phyloP scores from a whole-genome alignment of 768 basidiomycete species.

The Podaxis sp. region DNA sequence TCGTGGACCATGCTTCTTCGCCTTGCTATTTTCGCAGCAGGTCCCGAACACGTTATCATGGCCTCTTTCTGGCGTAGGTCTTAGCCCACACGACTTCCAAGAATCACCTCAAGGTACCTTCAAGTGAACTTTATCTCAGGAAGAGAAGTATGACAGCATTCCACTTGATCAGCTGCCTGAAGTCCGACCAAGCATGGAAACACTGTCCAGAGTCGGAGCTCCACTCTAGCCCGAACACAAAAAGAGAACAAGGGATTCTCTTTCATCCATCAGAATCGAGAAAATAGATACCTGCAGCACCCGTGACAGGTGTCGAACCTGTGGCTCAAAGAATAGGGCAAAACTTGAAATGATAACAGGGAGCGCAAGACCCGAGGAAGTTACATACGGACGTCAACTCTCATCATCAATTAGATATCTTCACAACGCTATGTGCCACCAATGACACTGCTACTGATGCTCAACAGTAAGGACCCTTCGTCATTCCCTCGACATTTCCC shows the following conservation, averaged over 20 bases:
- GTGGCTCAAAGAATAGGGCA: neutral
- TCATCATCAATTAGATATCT: neutral
- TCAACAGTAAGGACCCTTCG: neutral
- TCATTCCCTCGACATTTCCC: conserved; percentile 1
- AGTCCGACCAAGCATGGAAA: conserved; percentile 3
- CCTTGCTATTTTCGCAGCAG: neutral
- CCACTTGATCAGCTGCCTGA: conserved; percentile 1
- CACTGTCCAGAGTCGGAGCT: neutral
- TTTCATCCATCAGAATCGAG: conserved; percentile 5
- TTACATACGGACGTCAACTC: neutral
- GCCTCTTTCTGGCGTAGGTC: neutral
- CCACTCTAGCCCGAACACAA: conserved; percentile 5
- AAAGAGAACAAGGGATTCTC: conserved; percentile 8
- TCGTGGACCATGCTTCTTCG: neutral
- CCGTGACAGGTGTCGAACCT: neutral
- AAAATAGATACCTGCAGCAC: neutral
- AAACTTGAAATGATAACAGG: neutral
- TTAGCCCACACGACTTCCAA: neutral
- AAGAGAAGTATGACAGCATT: conserved; percentile 3
- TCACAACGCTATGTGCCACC: neutral
- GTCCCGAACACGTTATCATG: neutral
- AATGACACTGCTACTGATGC: neutral
- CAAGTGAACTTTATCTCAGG: neutral
- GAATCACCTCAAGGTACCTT: neutral
- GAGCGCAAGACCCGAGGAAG: neutral